A percentile compares a stretch with the other conserved stretches of the same genome.
These are phyloP conservation scores for Zygoascus tannicola DNA, from an alignment of 805 yeast genomes.

Conservation along the genomic window DNA sequence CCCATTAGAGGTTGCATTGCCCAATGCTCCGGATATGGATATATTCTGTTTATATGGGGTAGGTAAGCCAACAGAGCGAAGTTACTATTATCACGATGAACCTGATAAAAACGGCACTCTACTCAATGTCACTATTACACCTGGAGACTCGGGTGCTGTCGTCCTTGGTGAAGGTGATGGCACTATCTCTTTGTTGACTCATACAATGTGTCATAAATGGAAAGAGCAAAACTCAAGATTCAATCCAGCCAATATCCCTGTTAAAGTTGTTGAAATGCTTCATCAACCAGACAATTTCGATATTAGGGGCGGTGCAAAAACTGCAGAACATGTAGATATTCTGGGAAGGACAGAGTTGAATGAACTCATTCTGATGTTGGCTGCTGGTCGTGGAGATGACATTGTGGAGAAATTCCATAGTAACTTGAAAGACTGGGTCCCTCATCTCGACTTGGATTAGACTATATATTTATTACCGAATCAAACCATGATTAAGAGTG, in stretches of 20 bases:
- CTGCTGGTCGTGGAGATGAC: constrained; percentile 64
- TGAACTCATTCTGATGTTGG: constrained; percentile 74
- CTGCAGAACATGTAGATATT: constrained; percentile 97
- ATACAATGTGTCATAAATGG: constrained; percentile 89
- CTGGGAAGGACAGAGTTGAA: constrained; percentile 88
- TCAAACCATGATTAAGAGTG: no score
- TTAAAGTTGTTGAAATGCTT: constrained; percentile 78
- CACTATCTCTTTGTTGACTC: constrained; percentile 80
- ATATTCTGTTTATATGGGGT: constrained; percentile 88
- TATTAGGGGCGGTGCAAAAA: constrained; percentile 92
- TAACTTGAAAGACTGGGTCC: constrained; percentile 52
- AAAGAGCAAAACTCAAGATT: constrained; percentile 48
- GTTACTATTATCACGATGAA: constrained; percentile 75
- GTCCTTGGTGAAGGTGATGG: constrained; percentile 92
- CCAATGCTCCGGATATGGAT: constrained; percentile 88
- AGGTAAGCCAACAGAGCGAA: constrained; percentile 94
- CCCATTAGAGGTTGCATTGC: constrained; percentile 85
- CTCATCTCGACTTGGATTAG: constrained; percentile 37
- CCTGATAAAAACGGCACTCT: constrained; percentile 41
- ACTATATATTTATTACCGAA: no score
- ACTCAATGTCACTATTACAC: constrained; percentile 64
- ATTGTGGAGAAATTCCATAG: constrained; percentile 56
- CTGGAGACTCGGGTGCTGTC: constrained; percentile 58
- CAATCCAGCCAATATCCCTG: constrained; percentile 69
- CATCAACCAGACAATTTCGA: constrained; percentile 93